phyloP scores from a whole-genome alignment of 106 monocot genomes.

The Iris macrosiphon region DNA sequence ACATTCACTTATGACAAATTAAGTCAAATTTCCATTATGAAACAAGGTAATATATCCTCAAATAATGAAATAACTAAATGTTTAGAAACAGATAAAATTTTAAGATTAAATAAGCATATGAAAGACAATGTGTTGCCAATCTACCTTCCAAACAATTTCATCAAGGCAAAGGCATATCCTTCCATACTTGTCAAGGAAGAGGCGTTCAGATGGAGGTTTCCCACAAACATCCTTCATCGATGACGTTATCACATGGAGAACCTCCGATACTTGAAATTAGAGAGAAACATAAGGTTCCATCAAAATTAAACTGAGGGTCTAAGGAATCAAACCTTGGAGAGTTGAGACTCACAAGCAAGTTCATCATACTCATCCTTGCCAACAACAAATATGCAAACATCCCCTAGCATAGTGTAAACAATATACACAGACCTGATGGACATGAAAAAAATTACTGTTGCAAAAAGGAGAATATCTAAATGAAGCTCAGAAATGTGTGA shows the following conservation, averaged over 20 bases:
- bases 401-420: slow-evolving; percentile 87
- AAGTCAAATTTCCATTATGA: too few relatives aligned
- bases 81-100: too few relatives aligned
- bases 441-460: slow-evolving; percentile 30
- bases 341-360: slow-evolving; percentile 65
- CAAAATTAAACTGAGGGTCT: not conserved
- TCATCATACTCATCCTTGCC: slow-evolving; percentile 98
- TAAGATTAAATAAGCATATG: too few relatives aligned
- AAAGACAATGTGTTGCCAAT: too few relatives aligned
- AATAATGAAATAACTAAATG: too few relatives aligned
- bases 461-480: too few relatives aligned
- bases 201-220: slow-evolving; percentile 68
- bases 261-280: slow-evolving; percentile 54
- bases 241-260: slow-evolving; percentile 66
- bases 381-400: slow-evolving; percentile 89
- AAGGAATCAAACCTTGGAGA: too few relatives aligned
- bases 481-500: too few relatives aligned
- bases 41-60: too few relatives aligned
- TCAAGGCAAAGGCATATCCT: slow-evolving; percentile 80
- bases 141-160: slow-evolving; percentile 92
- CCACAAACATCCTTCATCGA: slow-evolving; percentile 73
- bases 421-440: slow-evolving; percentile 80
- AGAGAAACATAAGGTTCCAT: not conserved
- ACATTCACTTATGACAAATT: too few relatives aligned
- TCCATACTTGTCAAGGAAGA: slow-evolving; percentile 88